Base-by-base conservation (phyloP, 1,284 basidiomycete species). In the Microbotryomycetes sp. region DNA sequence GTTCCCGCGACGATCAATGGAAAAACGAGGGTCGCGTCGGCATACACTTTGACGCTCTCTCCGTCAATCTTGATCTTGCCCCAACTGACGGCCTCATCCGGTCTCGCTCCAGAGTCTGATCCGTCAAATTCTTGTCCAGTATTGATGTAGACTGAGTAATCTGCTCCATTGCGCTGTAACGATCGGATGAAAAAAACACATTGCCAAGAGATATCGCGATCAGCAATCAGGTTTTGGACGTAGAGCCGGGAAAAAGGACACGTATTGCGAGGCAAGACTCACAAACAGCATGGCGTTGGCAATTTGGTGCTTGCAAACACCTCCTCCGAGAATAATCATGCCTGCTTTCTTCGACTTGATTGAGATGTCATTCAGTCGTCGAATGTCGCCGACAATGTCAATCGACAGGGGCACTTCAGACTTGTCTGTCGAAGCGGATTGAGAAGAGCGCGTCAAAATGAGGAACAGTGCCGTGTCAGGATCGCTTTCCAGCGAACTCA, bases 81-180 rank as follows among this genome's bases (percentile, higher is more conserved):
- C 94, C 94, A 99, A n/a, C 90, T 94, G 23, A 99, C 85, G 3
- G 94, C 96, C 76, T 99, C 94, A 72, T 99, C 96, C 18, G 96
- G 96, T 60, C 91, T 81, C 18, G 96, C 96, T 13, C 94, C 96
- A 13, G 92, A 93, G 76, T 99, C 94, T 4, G 92, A 96, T 0
- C 94, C 94, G 73, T 98, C 96, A 71, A 97, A 98, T 78, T 98
- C 94, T 78, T 98, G 94, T 0, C 94, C 94, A 0, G 94, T 98
- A 74, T 98, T 98, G 71, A 99, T 96, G 75, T 89, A 98, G 15
- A 99, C 94, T 3, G 93, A 91, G 72, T 85, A 98, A 75, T 99
- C 96, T 4, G 96, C 96, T 3, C 96, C 96, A 73, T 98, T 98
- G 45, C 94, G 84, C 92, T 94, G 73, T 41, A 26, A 54, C n/a